These are phyloP conservation scores for Hyphopichia khmerensis DNA, from an alignment of 1,139 yeast species.

Conservation along the genomic window DNA sequence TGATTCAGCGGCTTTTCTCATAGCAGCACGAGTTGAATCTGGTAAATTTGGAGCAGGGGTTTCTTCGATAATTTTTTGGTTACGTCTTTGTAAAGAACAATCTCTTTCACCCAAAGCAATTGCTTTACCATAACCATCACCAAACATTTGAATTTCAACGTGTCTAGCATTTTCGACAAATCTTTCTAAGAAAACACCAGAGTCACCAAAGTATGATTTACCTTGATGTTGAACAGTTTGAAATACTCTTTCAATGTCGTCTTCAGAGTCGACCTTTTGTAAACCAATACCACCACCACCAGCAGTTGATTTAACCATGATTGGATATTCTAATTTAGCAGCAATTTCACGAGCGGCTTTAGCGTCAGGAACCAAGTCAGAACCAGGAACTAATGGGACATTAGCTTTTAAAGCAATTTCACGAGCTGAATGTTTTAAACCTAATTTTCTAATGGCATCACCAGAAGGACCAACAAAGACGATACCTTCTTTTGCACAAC, in stretches of 20 bases:
- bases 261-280: slow-evolving; percentile 83
- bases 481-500: slow-evolving; percentile 78
- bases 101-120: slow-evolving; percentile 96
- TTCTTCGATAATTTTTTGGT: slow-evolving; percentile 94
- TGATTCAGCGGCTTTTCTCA: slow-evolving; percentile 84
- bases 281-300: slow-evolving; percentile 99
- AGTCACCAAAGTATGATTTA: slow-evolving; percentile 85
- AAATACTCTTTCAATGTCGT: slow-evolving; percentile 78
- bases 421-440: slow-evolving; percentile 94
- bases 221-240: slow-evolving; percentile 94
- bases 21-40: slow-evolving; percentile 64
- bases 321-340: slow-evolving; percentile 78
- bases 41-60: slow-evolving; percentile 97
- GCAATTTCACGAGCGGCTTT: slow-evolving; percentile 78
- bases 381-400: slow-evolving; percentile 95
- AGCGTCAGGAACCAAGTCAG: slow-evolving; percentile 70
- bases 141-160: slow-evolving; percentile 94
- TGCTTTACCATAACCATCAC: slow-evolving; percentile 91
- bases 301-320: slow-evolving; percentile 96
- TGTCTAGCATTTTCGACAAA: slow-evolving; percentile 94
- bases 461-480: slow-evolving; percentile 96
- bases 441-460: slow-evolving; percentile 84
- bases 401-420: slow-evolving; percentile 85
- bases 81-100: slow-evolving; percentile 94
- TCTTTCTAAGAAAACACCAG: slow-evolving; percentile 92